These are phyloP conservation scores for Colletotrichum camelliae DNA, from an alignment of 2,329 filamentous ascomycete species.

Conservation along the genomic window DNA sequence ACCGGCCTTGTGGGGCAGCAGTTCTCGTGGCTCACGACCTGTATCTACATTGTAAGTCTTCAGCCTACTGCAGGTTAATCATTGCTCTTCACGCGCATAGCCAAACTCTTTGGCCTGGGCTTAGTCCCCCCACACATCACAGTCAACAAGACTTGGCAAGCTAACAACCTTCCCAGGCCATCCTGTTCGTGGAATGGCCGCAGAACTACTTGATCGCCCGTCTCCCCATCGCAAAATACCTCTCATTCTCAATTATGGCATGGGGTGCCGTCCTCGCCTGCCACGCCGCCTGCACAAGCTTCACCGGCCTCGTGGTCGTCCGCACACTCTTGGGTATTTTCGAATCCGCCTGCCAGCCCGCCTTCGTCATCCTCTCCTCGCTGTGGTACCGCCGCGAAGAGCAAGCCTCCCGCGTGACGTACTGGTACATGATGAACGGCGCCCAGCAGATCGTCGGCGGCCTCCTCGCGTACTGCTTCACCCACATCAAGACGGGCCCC, in stretches of 20 bases:
- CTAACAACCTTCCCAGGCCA: accelerated
- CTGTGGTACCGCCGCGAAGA: slow-evolving; percentile 78
- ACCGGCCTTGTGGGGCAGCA: slow-evolving; percentile 42
- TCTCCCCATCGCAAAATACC: slow-evolving; percentile 71
- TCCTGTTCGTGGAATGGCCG: slow-evolving; percentile 53
- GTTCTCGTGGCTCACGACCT: slow-evolving; percentile 75
- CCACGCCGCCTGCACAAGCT: slow-evolving; percentile 66
- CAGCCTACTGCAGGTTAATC: too few relatives aligned
- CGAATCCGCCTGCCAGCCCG: slow-evolving; percentile 72
- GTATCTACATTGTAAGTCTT: slow-evolving; percentile 75
- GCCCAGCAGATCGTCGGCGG: slow-evolving; percentile 76
- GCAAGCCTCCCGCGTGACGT: slow-evolving; percentile 69
- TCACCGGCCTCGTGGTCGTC: slow-evolving; percentile 62
- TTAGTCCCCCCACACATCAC: slow-evolving; percentile 41
- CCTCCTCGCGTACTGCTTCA: slow-evolving; percentile 69
- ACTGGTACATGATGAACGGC: slow-evolving; percentile 83
- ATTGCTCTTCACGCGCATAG: too few relatives aligned
- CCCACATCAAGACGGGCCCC: slow-evolving; percentile 55
- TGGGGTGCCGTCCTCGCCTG: slow-evolving; percentile 68
- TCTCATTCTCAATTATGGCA: slow-evolving; percentile 62
- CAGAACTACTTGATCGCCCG: slow-evolving; percentile 66
- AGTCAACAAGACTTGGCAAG: not conserved
- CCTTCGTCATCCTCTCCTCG: slow-evolving; percentile 69
- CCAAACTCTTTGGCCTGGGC: not conserved
- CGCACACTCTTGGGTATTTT: slow-evolving; percentile 74